A percentile compares a stretch with the other conserved stretches of the same genome.
phyloP scores from a whole-genome alignment of 2,329 filamentous ascomycete species.

The Calycina herbarum region DNA sequence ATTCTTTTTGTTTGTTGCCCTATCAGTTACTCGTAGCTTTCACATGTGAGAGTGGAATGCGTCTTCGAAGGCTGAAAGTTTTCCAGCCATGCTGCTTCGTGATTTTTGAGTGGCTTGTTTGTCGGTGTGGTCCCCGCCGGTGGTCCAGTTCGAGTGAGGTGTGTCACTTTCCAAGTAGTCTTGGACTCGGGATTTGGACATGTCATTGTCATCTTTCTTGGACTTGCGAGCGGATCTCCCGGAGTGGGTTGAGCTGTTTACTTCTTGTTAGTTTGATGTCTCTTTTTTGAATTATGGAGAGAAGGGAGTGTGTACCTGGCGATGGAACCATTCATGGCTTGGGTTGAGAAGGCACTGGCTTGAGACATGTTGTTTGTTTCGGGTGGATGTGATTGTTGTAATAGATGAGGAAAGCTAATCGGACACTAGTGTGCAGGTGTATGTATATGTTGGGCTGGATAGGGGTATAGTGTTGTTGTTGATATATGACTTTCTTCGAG shows the following conservation, averaged over 20 bases:
- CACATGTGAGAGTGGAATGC: background rate
- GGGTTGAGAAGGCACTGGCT: background rate
- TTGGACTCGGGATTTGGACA: background rate
- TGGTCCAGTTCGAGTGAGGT: background rate
- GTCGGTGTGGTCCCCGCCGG: background rate
- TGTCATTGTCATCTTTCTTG: background rate
- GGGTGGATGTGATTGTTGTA: background rate
- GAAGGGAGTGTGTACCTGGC: background rate
- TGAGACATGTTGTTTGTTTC: background rate
- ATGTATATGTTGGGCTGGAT: background rate
- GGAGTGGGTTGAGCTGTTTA: too few species aligned
- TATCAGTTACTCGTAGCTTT: background rate
- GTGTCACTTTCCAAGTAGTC: background rate
- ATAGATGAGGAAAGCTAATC: background rate
- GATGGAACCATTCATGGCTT: conserved; percentile 3
- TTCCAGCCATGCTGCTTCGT: background rate
- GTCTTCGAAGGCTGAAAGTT: background rate
- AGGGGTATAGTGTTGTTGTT: background rate
- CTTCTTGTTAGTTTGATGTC: background rate
- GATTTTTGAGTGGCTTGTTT: background rate
- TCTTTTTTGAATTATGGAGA: background rate
- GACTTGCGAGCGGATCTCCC: background rate
- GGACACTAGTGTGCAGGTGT: background rate
- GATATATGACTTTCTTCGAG: background rate
- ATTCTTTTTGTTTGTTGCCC: background rate